A percentile compares a stretch with the other conserved stretches of the same genome.
Evolutionary conservation across 176 grass and related monocot species (phyloP).

Genomic region (Puya raimondii): DNA sequence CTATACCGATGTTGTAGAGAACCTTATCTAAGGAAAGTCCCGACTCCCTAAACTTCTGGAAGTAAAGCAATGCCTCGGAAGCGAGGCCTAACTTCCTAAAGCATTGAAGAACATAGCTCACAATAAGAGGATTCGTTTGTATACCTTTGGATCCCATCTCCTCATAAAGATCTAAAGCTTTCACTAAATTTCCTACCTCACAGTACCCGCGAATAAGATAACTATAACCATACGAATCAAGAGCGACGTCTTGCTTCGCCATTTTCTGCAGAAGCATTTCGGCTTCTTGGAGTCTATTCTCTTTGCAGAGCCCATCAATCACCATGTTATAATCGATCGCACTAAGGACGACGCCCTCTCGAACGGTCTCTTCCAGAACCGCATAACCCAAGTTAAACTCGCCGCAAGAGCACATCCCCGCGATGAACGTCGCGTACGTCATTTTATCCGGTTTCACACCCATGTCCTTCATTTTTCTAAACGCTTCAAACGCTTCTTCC

Average conservation of each 20-base stretch:
- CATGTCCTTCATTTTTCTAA: slow-evolving; percentile 35
- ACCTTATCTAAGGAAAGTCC: slow-evolving; percentile 45
- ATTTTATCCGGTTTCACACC: slow-evolving; percentile 39
- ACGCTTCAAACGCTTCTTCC: slow-evolving; percentile 32
- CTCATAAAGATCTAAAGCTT: slow-evolving; percentile 45
- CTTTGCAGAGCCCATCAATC: slow-evolving; percentile 63
- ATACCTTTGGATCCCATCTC: slow-evolving; percentile 49
- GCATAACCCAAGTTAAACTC: slow-evolving; percentile 36
- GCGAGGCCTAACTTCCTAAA: slow-evolving; percentile 37
- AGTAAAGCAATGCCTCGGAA: slow-evolving; percentile 36
- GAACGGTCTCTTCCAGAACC: slow-evolving; percentile 32
- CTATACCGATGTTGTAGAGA: slow-evolving; percentile 57
- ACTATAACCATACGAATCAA: slow-evolving; percentile 50
- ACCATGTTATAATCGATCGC: slow-evolving; percentile 57
- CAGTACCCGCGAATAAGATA: slow-evolving; percentile 49
- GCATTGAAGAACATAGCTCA: slow-evolving; percentile 47
- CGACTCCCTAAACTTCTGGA: slow-evolving; percentile 46
- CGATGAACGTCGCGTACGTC: slow-evolving; percentile 44
- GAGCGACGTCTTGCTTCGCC: slow-evolving; percentile 18
- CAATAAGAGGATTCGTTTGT: slow-evolving; percentile 34
- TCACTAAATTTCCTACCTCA: slow-evolving; percentile 36
- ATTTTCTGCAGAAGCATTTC: slow-evolving; percentile 65
- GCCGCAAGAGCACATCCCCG: slow-evolving; percentile 37
- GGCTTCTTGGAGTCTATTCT: slow-evolving; percentile 47
- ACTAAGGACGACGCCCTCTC: slow-evolving; percentile 26